Evolutionary conservation across 345 rosid genomes (phyloP).

Genomic region (Alliaria petiolata): DNA sequence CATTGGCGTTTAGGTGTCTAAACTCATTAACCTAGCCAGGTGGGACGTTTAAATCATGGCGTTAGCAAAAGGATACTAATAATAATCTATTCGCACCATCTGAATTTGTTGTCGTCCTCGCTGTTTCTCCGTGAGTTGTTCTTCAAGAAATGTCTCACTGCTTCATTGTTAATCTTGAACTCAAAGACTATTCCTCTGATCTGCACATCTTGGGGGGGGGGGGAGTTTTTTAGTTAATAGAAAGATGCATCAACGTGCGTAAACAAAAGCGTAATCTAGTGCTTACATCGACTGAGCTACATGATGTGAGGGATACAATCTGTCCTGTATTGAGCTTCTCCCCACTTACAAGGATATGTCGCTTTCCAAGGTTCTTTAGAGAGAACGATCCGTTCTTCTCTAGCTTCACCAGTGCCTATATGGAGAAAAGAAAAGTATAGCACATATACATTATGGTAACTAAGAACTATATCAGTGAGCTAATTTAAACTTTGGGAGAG

Average conservation of each 20-base stretch:
- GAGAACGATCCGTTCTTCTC: conserved; percentile 56
- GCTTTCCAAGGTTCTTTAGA: conserved; percentile 67
- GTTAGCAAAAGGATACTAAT: neutral
- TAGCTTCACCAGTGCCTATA: conserved; percentile 66
- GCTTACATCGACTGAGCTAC: conserved; percentile 60
- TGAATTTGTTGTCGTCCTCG: conserved; percentile 30
- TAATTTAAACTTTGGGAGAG: neutral
- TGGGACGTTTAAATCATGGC: no score
- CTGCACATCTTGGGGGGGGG: conserved; percentile 49
- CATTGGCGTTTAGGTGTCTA: no score
- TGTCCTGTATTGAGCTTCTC: conserved; percentile 46
- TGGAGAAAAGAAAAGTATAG: neutral
- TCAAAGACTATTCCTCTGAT: conserved; percentile 52
- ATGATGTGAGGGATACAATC: conserved; percentile 35
- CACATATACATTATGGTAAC: neutral
- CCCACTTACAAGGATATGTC: conserved; percentile 50
- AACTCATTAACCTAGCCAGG: no score
- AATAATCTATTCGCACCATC: conserved; percentile 38
- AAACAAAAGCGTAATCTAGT: neutral
- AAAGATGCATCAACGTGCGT: neutral
- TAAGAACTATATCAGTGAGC: neutral
- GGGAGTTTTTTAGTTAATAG: neutral
- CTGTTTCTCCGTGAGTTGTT: conserved; percentile 25
- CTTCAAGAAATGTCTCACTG: conserved; percentile 41
- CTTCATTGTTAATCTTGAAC: conserved; percentile 52